phyloP scores from a whole-genome alignment of 2,329 filamentous ascomycete species.

The Rhexocercosporidium sp. region DNA sequence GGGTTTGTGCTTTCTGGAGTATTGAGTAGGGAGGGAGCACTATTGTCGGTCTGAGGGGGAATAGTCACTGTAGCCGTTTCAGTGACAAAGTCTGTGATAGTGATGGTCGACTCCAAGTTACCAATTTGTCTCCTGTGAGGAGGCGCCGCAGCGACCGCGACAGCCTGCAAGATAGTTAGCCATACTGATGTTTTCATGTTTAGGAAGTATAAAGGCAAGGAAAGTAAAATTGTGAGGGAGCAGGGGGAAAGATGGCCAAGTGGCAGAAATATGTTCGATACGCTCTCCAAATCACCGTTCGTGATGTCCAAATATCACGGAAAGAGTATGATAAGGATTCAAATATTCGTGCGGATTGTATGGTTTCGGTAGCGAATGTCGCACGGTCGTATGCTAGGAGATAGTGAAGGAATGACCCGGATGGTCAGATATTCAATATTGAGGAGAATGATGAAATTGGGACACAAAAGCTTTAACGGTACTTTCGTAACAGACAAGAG shows the following conservation, averaged over 20 bases:
- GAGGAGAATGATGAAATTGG: neutral
- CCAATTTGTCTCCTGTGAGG: neutral
- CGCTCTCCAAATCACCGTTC: neutral
- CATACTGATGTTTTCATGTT: conserved; percentile 13
- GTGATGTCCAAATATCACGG: neutral
- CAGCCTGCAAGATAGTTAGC: conserved; percentile 12
- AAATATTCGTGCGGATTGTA: neutral
- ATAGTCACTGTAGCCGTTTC: conserved; percentile 5
- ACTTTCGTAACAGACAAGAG: neutral
- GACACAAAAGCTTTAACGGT: neutral
- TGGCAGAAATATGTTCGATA: conserved; percentile 3
- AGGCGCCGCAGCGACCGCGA: conserved; percentile 10
- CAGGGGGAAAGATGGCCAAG: conserved; percentile 1
- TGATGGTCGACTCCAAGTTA: neutral
- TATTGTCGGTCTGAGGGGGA: neutral
- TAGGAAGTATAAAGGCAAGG: neutral
- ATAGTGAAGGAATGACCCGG: neutral
- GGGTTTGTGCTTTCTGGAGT: neutral
- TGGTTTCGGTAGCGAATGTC: neutral
- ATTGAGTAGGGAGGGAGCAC: neutral
- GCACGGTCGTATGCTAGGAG: neutral
- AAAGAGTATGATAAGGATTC: neutral
- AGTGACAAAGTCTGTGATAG: conserved; percentile 3
- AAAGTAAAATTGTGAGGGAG: conserved; percentile 11
- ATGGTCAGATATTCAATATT: neutral